phyloP scores from a whole-genome alignment of 2,329 filamentous ascomycete genomes.

The Xylariaceae sp. region DNA sequence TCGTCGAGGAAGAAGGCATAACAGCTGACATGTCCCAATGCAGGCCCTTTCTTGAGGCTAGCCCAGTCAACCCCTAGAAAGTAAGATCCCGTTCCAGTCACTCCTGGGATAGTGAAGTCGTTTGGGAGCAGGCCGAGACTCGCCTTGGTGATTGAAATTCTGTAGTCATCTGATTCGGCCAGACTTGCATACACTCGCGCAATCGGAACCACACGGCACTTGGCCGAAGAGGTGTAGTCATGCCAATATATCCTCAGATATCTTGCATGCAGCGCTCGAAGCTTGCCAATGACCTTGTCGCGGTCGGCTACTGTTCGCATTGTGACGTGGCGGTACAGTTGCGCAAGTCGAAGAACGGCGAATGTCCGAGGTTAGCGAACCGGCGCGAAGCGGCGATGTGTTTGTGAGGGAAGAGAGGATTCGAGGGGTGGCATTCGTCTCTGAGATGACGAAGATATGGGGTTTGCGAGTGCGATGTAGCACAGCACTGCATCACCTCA shows the following conservation, averaged over 20 bases:
- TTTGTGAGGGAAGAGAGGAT: too few species aligned
- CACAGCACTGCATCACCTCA: too few species aligned
- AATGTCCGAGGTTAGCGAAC: too few species aligned
- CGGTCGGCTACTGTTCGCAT: not conserved
- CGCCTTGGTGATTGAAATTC: slow-evolving; percentile 62
- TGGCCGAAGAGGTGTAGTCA: slow-evolving; percentile 70
- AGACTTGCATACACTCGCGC: slow-evolving; percentile 50
- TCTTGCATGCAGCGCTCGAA: slow-evolving; percentile 44
- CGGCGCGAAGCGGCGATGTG: too few species aligned
- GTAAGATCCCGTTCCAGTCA: slow-evolving; percentile 62
- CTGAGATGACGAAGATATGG: too few species aligned
- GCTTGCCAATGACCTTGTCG: slow-evolving; percentile 26
- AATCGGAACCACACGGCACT: slow-evolving; percentile 67
- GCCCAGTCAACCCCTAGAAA: slow-evolving; percentile 63
- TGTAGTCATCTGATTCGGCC: slow-evolving; percentile 41
- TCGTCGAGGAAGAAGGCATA: slow-evolving; percentile 64
- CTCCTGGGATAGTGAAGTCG: slow-evolving; percentile 55
- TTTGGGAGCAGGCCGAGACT: slow-evolving; percentile 66
- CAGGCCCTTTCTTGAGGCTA: slow-evolving; percentile 58
- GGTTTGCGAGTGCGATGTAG: too few species aligned
- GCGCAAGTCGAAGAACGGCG: too few species aligned
- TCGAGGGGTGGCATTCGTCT: too few species aligned
- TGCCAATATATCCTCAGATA: slow-evolving; percentile 75
- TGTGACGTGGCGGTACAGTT: too few species aligned
- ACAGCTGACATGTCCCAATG: slow-evolving; percentile 61